Conservation (phyloP, 2,329 filamentous ascomycete genomes). For the Calonectria montana region DNA sequence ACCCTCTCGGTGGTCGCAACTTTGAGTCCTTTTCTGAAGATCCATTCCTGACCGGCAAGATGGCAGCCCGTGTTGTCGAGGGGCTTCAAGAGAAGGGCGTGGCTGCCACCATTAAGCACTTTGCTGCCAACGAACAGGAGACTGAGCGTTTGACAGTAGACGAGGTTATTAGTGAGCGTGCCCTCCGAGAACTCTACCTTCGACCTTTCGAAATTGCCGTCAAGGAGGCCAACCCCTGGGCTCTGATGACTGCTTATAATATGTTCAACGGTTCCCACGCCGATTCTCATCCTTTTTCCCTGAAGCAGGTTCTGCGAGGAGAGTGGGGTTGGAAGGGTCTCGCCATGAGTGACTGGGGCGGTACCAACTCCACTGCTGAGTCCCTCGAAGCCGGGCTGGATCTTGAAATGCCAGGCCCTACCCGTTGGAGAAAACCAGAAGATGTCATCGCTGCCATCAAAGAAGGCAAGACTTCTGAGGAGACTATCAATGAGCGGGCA, state of each 20-base stretch:
- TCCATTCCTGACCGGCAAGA: slow-evolving; percentile 41
- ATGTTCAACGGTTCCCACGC: slow-evolving; percentile 55
- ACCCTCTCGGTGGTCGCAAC: slow-evolving; percentile 43
- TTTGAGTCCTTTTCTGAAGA: slow-evolving; percentile 44
- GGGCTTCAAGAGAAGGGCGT: slow-evolving; percentile 55
- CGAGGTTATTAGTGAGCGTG: slow-evolving; percentile 40
- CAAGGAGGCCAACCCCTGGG: slow-evolving; percentile 53
- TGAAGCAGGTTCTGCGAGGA: slow-evolving; percentile 52
- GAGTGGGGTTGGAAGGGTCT: slow-evolving; percentile 57
- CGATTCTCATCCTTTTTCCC: slow-evolving; percentile 41
- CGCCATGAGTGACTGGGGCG: slow-evolving; percentile 54
- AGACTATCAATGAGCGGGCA: slow-evolving; percentile 45
- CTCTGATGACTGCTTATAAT: slow-evolving; percentile 49
- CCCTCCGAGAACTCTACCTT: slow-evolving; percentile 45
- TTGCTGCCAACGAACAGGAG: slow-evolving; percentile 55
- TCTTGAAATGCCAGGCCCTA: slow-evolving; percentile 53
- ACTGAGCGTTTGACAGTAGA: slow-evolving; percentile 43
- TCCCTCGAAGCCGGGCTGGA: slow-evolving; percentile 48
- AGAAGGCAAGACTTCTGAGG: slow-evolving; percentile 43
- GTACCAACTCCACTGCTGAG: slow-evolving; percentile 46
- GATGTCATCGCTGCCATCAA: slow-evolving; percentile 47
- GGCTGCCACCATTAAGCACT: slow-evolving; percentile 57
- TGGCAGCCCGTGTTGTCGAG: slow-evolving; percentile 46
- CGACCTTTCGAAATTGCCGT: slow-evolving; percentile 55
- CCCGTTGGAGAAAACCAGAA: slow-evolving; percentile 42